Base-by-base conservation (phyloP, 768 basidiomycete genomes). In the Lanmaoa rubissima region DNA sequence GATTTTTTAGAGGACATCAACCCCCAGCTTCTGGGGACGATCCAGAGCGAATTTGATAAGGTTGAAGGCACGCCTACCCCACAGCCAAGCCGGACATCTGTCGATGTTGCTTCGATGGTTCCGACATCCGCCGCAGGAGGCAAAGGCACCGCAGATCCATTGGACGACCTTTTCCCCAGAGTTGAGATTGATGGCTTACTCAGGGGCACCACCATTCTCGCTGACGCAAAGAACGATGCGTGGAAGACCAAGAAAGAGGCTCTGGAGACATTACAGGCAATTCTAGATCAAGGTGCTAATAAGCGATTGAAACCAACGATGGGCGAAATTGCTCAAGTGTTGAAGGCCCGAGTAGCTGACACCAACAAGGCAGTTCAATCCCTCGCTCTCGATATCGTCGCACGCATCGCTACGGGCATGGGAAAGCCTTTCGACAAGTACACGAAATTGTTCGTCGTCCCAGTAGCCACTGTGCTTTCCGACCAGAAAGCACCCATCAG, bases 191-290 rank as follows among this genome's bases (percentile, higher is more conserved):
- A 98, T 62, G 79, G 82, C 52, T 73, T 99, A 26, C 76, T 98
- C 52, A 88, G 88, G 60, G 88, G 88, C 24, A 92, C 92, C 1
- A 85, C 86, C 5, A 88, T 95, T 46, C 73, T 97, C 16, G 78
- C 85, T 2, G 92, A 94, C 64, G 79, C 87, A 11, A 94, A 92
- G 75, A 96, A 87, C 63, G 95, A 96, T 61, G 87, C 93, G 0
- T 99, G 96, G 96, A 98, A 98, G 76, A 85, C 84, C 1, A 88
- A 95, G 74, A 99, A 99, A 70, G 96, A 98, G 65, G 94, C 92
- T 4, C 78, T 98, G 55, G 97, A 98, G 71, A 76, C 78, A 0
- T 71, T 98, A 17, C 88, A 92, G 65, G 85, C 82, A 0, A 81
- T 93, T 55, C 74, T 99, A 35, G 95, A 98, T 66, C 89, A 94